Evolutionary conservation across 2,329 filamentous ascomycete species (phyloP), one percentile per base, ranked within the genome.

Genomic region (Cladosporium sp.): DNA sequence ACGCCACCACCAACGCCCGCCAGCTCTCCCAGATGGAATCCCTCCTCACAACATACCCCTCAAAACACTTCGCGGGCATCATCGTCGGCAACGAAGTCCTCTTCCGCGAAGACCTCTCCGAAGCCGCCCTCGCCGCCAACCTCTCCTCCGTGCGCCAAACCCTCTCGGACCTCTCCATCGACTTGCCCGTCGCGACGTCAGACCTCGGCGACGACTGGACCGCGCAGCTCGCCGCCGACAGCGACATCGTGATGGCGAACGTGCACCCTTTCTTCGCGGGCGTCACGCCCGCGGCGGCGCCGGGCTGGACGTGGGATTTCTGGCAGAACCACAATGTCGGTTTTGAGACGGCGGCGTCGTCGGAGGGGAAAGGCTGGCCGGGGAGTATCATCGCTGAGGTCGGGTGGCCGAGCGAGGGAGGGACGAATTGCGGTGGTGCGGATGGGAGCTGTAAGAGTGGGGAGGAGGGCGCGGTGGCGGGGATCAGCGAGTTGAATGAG

Each of bases 241-340:
- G 92, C 51, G 93, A 98, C 78, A 89, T 92, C 73, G 88, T 98
- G 78, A 97, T 98, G 93, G 90, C 92, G 71, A 98, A 98, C 76
- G 92, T 98, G 64, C 95, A 98, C 76, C 94, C 95, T 0, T 97
- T 98, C 84, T 98, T 98, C 75, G 91, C 89, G 0, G 94, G 94
- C 57, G 87, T 92, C 14, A 81, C 85, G 0, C 89, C 88, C 2
- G 81, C 86, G 2, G 77, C 85, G 1, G 92, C 92, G 0, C 89
- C 93, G 0, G 80, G 76, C 8, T 98, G 94, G 94, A 96, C 94
- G 0, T 92, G 84, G 80, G 79, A 79, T 18, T 98, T 97, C 80
- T 98, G 93, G 90, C 80, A 90, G 54, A 81, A 78, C 11, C 84
- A 93, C 66, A 89, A 94, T 71, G 85, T 87, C 0, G 70, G 78